Conservation (phyloP, 257 asterid genomes). For the Capsicum pubescens region DNA sequence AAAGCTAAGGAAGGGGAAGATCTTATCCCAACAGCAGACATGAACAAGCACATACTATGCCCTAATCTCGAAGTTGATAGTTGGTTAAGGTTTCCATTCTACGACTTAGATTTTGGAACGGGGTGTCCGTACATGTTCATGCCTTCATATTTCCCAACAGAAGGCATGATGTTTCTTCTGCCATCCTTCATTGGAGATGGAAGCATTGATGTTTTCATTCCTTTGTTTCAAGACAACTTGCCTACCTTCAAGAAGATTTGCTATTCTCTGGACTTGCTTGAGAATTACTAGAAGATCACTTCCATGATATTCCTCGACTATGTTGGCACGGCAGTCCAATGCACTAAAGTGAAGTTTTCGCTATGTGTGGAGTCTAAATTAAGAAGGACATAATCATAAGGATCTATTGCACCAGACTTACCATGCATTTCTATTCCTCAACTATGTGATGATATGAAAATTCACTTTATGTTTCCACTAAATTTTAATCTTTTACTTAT, state of each 20-base stretch:
- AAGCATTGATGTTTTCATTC: slow-evolving; percentile 42
- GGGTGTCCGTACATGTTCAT: slow-evolving; percentile 76
- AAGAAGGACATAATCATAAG: no score
- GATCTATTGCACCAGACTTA: no score
- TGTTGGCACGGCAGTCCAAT: no score
- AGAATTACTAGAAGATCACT: background rate
- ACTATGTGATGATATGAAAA: slow-evolving; percentile 11
- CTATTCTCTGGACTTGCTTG: slow-evolving; percentile 51
- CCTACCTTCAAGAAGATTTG: slow-evolving; percentile 62
- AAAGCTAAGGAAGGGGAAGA: slow-evolving; percentile 51
- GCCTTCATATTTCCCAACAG: slow-evolving; percentile 77
- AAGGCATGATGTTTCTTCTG: slow-evolving; percentile 60
- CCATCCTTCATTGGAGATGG: slow-evolving; percentile 25
- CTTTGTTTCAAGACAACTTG: slow-evolving; percentile 63
- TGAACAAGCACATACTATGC: slow-evolving; percentile 57
- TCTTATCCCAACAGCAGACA: slow-evolving; percentile 66
- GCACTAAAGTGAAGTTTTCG: no score
- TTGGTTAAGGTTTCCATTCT: slow-evolving; percentile 87
- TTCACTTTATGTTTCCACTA: background rate
- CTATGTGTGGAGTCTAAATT: no score
- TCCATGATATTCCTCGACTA: background rate
- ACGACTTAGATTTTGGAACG: slow-evolving; percentile 74
- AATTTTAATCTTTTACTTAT: background rate
- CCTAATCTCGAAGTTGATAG: slow-evolving; percentile 85
- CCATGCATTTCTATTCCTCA: background rate